Evolutionary conservation across 2,329 filamentous ascomycete species (phyloP).

Genomic region (Neopestalotiopsis clavispora): DNA sequence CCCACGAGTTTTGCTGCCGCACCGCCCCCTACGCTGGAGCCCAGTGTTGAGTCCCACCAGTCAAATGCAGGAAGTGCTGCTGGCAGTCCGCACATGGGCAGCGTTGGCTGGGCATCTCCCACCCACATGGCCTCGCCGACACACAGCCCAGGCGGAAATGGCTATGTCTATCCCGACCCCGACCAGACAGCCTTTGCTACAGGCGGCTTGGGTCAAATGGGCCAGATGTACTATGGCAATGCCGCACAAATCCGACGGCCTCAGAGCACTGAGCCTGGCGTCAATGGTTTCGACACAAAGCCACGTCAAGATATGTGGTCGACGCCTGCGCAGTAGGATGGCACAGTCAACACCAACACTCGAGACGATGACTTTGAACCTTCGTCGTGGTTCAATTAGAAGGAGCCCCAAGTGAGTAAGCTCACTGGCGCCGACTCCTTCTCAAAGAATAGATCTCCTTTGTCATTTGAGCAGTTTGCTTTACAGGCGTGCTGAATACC

Average conservation of each 20-base stretch:
- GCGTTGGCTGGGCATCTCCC: conserved; percentile 86
- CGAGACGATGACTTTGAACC: not conserved
- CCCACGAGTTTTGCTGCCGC: conserved; percentile 82
- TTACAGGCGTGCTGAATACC: conserved; percentile 31
- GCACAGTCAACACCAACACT: conserved; percentile 1
- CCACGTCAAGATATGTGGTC: conserved; percentile 59
- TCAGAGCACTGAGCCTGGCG: conserved; percentile 72
- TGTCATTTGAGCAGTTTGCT: conserved; percentile 25
- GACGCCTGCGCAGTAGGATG: conserved; percentile 14
- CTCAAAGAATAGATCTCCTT: conserved; percentile 27
- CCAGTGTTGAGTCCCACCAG: conserved; percentile 78
- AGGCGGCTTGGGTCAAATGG: conserved; percentile 63
- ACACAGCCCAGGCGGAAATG: conserved; percentile 63
- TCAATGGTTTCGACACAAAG: conserved; percentile 66
- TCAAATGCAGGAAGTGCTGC: conserved; percentile 70
- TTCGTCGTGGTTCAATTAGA: not conserved
- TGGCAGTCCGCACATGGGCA: conserved; percentile 85
- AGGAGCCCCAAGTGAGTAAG: not conserved
- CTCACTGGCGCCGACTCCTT: not conserved
- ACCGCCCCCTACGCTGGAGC: conserved; percentile 83
- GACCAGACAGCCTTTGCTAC: conserved; percentile 70
- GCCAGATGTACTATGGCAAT: conserved; percentile 75
- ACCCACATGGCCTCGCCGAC: conserved; percentile 75
- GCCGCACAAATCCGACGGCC: conserved; percentile 68
- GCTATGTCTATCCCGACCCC: conserved; percentile 83